These are phyloP conservation scores for sunflower (Helianthus annuus) DNA, from an alignment of 129 eudicot genomes.

Conservation along the genomic window DNA sequence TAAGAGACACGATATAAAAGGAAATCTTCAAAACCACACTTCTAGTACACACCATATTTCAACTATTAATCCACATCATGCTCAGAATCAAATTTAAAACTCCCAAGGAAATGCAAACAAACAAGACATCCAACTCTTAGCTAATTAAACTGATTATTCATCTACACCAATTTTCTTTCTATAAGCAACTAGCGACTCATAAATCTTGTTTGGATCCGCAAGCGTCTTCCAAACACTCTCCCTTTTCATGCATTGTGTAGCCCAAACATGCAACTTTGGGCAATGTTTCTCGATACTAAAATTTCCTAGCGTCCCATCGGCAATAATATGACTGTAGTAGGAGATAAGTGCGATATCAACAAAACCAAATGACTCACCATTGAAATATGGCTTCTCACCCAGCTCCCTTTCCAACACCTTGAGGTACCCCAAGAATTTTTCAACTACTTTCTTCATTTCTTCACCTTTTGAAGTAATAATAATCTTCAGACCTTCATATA, in stretches of 20 bases:
- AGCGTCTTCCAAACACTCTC: constrained; percentile 21
- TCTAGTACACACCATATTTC: no score
- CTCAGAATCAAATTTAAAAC: no score
- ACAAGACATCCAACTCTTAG: not conserved
- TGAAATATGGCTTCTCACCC: constrained; percentile 22
- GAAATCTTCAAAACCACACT: no score
- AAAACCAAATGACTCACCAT: constrained; percentile 22
- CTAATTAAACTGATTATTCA: not conserved
- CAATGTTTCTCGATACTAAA: constrained; percentile 9
- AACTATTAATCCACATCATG: no score
- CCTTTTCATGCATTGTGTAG: constrained; percentile 20
- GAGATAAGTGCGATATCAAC: constrained; percentile 22
- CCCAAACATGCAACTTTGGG: constrained; percentile 22
- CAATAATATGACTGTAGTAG: not conserved
- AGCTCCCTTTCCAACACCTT: constrained; percentile 18
- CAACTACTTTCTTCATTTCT: constrained; percentile 19
- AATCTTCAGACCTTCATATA: constrained; percentile 5
- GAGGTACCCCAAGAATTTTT: constrained; percentile 5
- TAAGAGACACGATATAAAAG: no score
- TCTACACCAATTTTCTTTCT: constrained; percentile 1
- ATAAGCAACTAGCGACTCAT: not conserved
- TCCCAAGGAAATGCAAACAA: not conserved
- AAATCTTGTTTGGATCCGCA: constrained; percentile 13
- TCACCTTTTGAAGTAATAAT: constrained; percentile 18
- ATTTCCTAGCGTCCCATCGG: constrained; percentile 14